Evolutionary conservation across 495 filamentous ascomycete species (phyloP).

Genomic region (Choiromyces venosus): DNA sequence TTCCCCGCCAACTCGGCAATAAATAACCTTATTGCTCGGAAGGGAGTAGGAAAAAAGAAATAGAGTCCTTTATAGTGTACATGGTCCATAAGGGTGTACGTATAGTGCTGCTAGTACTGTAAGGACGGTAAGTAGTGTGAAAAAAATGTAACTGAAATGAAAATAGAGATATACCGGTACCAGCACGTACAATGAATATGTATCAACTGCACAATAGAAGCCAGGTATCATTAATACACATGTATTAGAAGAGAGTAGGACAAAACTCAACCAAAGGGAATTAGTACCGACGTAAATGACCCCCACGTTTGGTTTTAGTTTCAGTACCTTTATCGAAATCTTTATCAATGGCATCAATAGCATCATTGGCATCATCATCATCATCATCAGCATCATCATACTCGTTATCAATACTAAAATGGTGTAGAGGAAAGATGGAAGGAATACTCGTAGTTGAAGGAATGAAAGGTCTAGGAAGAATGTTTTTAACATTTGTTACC

Average conservation of each 20-base stretch:
- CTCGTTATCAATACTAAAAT: not conserved
- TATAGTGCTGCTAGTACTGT: not conserved
- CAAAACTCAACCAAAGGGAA: not conserved
- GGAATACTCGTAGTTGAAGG: not conserved
- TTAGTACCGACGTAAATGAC: not conserved
- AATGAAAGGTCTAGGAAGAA: not conserved
- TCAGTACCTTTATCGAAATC: not conserved
- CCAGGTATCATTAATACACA: not conserved
- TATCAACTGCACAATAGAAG: not conserved
- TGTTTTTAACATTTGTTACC: not conserved
- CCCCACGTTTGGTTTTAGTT: not conserved
- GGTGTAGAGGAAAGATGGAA: not conserved
- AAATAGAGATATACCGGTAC: not conserved
- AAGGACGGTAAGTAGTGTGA: not conserved
- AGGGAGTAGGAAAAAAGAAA: not conserved
- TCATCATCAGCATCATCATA: not conserved
- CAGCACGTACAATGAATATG: not conserved
- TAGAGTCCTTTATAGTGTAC: not conserved
- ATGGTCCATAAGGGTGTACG: not conserved
- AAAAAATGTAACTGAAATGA: not conserved
- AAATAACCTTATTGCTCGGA: not conserved
- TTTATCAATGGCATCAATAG: not conserved
- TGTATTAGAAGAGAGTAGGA: not conserved
- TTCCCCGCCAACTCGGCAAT: too few relatives aligned
- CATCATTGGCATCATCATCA: not conserved